Evolutionary conservation across 2,329 filamentous ascomycete species (phyloP), one percentile per base, ranked within the genome.

Genomic region (Colletotrichum filicis): DNA sequence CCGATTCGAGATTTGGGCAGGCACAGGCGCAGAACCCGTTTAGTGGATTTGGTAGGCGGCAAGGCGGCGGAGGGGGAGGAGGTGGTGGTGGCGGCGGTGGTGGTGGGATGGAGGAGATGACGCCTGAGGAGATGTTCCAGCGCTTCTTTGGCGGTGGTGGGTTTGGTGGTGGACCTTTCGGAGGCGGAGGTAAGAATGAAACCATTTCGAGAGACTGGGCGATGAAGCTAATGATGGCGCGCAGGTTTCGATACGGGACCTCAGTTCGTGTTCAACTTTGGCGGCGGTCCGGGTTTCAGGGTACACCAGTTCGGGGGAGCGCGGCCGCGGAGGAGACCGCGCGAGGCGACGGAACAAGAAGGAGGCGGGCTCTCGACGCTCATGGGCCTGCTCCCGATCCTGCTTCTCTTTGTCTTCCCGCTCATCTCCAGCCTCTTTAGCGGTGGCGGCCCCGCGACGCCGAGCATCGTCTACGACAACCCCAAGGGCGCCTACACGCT

Each of bases 121-220:
- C 94, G 67, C 95, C 97, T 0, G 97, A 99, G 83, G 97, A 99
- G 83, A 90, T 99, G 87, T 99, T 99, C 85, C 92, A 96, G 80
- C 91, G 96, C 75, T 99, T 99, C 89, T 99, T 99, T 86, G 94
- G 94, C 55, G 92, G 88, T 57, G 92, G 88, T 9, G 89, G 90
- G 60, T 91, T 93, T 71, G 91, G 91, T 66, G 89, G 90, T 87
- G 88, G 81, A 81, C 82, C 80, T 5, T 86, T 87, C 78, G 87
- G 83, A 75, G 82, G 42, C 8, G 42, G 81, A 79, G 83, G 82
- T 86, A 74, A 81, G 81, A 16, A 9, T 1, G 6, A 5, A 24
- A 24, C 28, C 22, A 46, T 32, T 46, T 2, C 49, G 9, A 28
- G 4, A 22, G 8, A 35, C 16, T 16, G 57, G 52, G 22, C 22